phyloP scores from a whole-genome alignment of 345 rosid genomes.

The Populus tremula region DNA sequence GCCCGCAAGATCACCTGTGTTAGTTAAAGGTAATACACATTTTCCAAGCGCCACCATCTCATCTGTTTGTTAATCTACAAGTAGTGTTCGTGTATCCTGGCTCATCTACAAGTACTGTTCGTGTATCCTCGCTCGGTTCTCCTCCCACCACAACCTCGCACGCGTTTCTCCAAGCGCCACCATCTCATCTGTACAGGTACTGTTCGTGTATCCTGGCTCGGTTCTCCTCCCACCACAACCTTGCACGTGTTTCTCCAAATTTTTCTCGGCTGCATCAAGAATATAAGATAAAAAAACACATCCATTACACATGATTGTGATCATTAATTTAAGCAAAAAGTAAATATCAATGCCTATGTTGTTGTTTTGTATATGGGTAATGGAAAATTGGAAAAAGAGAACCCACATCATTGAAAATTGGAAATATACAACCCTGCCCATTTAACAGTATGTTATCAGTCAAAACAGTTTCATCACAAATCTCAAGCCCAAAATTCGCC shows the following conservation, averaged over 20 bases:
- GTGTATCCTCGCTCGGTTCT: constrained; percentile 87
- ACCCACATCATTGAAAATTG: background rate
- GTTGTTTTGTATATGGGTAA: background rate
- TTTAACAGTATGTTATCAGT: background rate
- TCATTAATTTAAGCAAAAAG: background rate
- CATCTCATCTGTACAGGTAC: constrained; percentile 44
- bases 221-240: constrained; percentile 97
- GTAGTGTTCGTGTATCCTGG: constrained; percentile 88
- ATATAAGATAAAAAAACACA: background rate
- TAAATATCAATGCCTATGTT: background rate
- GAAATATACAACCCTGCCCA: background rate
- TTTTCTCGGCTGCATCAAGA: constrained; percentile 73
- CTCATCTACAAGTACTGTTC: constrained; percentile 68
- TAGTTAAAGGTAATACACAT: constrained; percentile 6
- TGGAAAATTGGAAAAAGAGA: background rate
- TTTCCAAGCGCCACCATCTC: constrained; percentile 4
- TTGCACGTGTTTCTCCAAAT: constrained; percentile 84
- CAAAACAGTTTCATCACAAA: background rate
- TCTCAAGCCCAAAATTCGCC: background rate
- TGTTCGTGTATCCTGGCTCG: constrained; percentile 89
- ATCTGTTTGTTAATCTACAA: constrained; percentile 35
- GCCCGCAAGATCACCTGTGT: constrained; percentile 7
- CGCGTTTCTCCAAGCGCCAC: constrained; percentile 31
- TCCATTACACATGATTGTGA: background rate
- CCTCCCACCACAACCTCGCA: constrained; percentile 94